Evolutionary conservation across 1,139 yeast species (phyloP), one percentile per base, ranked within the genome.

Genomic region (Arxiozyma bovina): DNA sequence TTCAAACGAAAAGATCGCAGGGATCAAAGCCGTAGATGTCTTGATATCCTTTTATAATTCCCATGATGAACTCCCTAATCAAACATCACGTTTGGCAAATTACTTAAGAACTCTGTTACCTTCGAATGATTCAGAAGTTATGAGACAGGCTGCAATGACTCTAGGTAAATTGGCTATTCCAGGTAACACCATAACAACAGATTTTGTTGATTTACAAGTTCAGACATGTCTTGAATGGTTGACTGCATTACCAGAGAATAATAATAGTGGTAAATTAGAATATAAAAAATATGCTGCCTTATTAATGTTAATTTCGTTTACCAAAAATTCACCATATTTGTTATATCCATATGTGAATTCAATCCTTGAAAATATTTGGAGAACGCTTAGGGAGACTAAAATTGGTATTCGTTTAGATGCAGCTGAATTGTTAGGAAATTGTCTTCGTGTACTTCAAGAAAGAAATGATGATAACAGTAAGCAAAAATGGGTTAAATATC

Each of bases 181-280:
- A 0, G 96, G 96, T 27, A 94, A 96, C 0, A 82, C 94, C 1
- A 73, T 90, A 54, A 88, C 96, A 0, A 90, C 95, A 0, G 97
- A 90, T 55, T 85, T 93, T 69, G 97, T 93, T 34, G 97, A 91
- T 60, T 87, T 83, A 63, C 97, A 93, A 68, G 94, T 94, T 15
- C 87, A 87, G 65, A 77, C 90, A 54, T 90, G 96, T 49, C 77
- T 91, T 53, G 98, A 93, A 69, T 87, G 97, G 95, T 77, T 93
- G 42, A 91, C 87, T 55, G 77, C 85, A 23, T 63, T 70, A 12
- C 68, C 70, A n/a, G 72, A 69, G 55, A 66, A 61, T 49, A 63
- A 67, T 20, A 63, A 69, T 2, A 83, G 81, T 51, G 91, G 85
- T 61, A 84, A 88, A 61, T 91, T 86, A 64, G 96, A 89, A 62